Evolutionary conservation across 805 yeast genomes (phyloP), one percentile per base, ranked within the genome.

Genomic region (Limtongozyma cylindracea): DNA sequence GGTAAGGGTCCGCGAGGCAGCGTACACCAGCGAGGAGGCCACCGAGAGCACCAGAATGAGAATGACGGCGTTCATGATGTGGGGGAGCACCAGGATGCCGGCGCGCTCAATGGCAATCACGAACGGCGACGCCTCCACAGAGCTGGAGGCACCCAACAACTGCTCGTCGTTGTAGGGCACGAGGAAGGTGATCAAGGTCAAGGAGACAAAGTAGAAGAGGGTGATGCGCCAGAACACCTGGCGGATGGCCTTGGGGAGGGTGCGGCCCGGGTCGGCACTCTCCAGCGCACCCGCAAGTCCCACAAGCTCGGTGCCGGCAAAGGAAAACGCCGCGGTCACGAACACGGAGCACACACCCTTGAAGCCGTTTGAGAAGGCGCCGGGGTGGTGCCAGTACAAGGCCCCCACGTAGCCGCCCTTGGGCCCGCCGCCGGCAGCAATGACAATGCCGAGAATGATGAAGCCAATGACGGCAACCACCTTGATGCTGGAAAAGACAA

Each of bases 221-320:
- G 67, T 47, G 25, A 74, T 67, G 45, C 88, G 57, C 82, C 84
- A 73, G 46, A 76, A 71, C 3, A 72, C 77, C 46, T 74, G 82
- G 43, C 72, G 73, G 27, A 70, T 62, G 19, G 84, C 82, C 22
- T 56, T 54, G 17, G 84, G 88, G 24, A 72, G 54, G 2, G 72
- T 45, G 24, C 50, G 52, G 32, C 70, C 50, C 20, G 88, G 84
- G 39, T 71, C 61, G 17, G 44, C 56, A 12, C 77, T 54, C 41
- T 74, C 91, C 6, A 82, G 82, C 16, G 82, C 73, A n/a, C n/a
- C n/a, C 8, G 80, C 72, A 19, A 73, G 51, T 22, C 78, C 76
- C 18, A 61, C 60, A 31, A 73, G 49, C 43, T 73, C 88, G 10
- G 76, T 59, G 27, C 84, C 84, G 19, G 72, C 62, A 36, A 64